Conservation (phyloP, 352 stramenopile species). For the Aphanomyces invadans region DNA sequence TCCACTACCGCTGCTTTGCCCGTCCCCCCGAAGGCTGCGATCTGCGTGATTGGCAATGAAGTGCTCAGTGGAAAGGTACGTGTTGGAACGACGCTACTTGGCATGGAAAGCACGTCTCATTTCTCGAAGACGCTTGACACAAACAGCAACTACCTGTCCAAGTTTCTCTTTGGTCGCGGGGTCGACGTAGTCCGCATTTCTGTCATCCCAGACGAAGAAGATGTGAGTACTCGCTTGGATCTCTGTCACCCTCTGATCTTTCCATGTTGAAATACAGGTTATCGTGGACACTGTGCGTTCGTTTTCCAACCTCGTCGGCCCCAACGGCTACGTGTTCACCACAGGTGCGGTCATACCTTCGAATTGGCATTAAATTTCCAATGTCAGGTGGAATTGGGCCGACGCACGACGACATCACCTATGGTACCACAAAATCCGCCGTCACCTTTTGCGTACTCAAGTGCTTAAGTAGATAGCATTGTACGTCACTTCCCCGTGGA, state of each 20-base stretch:
- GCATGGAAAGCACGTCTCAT: not conserved
- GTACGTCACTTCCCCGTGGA: conserved; percentile 20
- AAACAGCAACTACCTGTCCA: conserved; percentile 74
- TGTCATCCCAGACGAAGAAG: conserved; percentile 71
- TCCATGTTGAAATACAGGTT: conserved; percentile 28
- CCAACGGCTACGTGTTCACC: conserved; percentile 76
- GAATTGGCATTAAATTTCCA: not conserved
- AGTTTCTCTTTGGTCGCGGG: conserved; percentile 71
- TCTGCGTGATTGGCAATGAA: conserved; percentile 82
- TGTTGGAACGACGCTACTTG: not conserved
- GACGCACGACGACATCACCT: conserved; percentile 84
- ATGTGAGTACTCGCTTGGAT: conserved; percentile 29
- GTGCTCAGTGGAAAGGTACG: conserved; percentile 73
- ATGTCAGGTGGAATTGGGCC: conserved; percentile 54
- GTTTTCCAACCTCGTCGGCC: conserved; percentile 62
- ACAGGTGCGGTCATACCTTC: conserved; percentile 32
- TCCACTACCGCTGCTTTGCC: not conserved
- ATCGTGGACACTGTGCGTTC: conserved; percentile 68
- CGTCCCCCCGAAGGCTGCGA: conserved; percentile 41
- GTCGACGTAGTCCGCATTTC: conserved; percentile 70
- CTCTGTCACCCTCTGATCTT: not conserved
- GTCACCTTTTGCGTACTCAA: not conserved
- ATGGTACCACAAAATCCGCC: conserved; percentile 25
- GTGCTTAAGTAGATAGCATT: conserved; percentile 21
- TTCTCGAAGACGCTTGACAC: conserved; percentile 65